phyloP scores from a whole-genome alignment of 2,329 filamentous ascomycete species.

The Stachybotrys chlorohalonatus region DNA sequence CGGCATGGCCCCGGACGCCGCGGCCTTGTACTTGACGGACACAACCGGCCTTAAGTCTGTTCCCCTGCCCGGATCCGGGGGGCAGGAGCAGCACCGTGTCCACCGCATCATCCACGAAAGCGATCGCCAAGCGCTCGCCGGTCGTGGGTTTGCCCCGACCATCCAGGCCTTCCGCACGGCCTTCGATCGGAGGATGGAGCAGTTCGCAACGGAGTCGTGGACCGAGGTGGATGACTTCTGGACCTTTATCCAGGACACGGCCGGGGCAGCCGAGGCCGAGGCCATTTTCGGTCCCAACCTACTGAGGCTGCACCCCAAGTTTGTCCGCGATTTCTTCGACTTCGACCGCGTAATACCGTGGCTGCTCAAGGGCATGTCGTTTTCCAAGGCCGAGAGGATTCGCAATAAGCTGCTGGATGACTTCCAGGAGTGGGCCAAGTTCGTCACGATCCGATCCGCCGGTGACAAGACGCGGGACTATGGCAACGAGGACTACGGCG shows the following conservation, averaged over 20 bases:
- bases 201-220: not conserved
- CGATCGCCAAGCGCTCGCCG: not conserved
- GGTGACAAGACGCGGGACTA: not conserved
- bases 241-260: conserved; percentile 1
- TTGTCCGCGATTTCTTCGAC: not conserved
- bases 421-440: not conserved
- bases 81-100: not conserved
- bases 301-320: not conserved
- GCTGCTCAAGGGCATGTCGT: not conserved
- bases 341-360: not conserved
- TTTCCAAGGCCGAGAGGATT: not conserved
- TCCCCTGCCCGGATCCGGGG: not conserved
- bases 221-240: conserved; percentile 1
- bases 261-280: not conserved
- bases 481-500: not conserved
- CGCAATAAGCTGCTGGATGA: not conserved
- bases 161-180: not conserved
- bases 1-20: not conserved
- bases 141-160: not conserved
- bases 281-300: not conserved
- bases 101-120: not conserved
- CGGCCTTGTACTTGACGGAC: not conserved
- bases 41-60: not conserved
- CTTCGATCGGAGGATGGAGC: not conserved
- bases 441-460: not conserved